These are phyloP conservation scores for Symbiodinium pilosum DNA, from an alignment of 73 alveolate species.

Conservation along the genomic window DNA sequence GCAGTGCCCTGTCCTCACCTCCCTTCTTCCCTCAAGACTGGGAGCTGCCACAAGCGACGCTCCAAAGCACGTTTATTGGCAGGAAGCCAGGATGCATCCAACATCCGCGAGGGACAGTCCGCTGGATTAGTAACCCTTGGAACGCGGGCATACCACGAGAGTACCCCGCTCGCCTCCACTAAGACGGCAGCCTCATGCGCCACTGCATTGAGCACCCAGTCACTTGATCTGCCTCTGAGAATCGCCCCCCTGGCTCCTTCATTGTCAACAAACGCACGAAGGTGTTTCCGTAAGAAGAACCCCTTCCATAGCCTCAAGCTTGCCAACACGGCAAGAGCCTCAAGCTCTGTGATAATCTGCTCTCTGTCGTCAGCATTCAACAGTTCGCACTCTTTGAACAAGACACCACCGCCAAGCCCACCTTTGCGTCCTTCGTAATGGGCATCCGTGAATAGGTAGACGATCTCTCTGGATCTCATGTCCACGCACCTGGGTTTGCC, in stretches of 20 bases:
- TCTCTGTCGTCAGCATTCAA: background rate
- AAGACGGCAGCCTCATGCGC: background rate
- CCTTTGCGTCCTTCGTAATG: background rate
- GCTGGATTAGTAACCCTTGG: conserved; percentile 20
- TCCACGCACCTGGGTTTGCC: background rate
- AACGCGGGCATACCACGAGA: conserved; percentile 29
- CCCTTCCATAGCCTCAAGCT: background rate
- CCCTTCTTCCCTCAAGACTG: too few species aligned
- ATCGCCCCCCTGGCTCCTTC: conserved; percentile 18
- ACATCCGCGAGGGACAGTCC: too few species aligned
- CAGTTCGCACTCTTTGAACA: background rate
- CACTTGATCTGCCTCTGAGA: background rate
- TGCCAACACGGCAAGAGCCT: conserved; percentile 25
- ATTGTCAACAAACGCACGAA: background rate
- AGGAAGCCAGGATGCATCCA: too few species aligned
- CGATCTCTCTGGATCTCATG: background rate
- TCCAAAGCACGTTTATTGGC: too few species aligned
- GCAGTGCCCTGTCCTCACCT: too few species aligned
- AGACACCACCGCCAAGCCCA: background rate
- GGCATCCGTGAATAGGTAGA: background rate
- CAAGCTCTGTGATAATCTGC: conserved; percentile 29
- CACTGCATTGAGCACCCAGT: background rate
- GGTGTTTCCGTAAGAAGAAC: background rate
- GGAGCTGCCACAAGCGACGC: too few species aligned
- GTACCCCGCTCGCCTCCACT: background rate